Conservation (phyloP, 768 basidiomycete species). For the Russula ochroleuca region DNA sequence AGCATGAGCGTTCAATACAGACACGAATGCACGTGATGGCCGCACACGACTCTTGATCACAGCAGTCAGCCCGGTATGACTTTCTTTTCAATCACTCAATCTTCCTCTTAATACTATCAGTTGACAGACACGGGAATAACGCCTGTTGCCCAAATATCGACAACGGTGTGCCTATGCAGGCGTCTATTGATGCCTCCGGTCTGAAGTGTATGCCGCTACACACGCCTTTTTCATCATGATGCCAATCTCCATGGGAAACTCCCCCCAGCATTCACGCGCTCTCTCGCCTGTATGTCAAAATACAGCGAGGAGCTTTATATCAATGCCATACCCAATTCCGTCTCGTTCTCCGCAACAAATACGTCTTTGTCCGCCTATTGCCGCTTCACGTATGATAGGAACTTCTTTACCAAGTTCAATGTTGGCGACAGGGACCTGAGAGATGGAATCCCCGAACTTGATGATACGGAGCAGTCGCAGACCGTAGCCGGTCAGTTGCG, state of each 20-base stretch:
- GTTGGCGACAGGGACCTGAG: constrained; percentile 34
- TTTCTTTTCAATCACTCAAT: background rate
- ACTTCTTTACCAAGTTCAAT: constrained; percentile 68
- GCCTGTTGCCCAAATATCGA: background rate
- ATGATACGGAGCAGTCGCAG: constrained; percentile 38
- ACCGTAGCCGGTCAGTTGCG: constrained; percentile 61
- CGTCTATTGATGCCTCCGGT: constrained; percentile 56
- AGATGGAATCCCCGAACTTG: constrained; percentile 25
- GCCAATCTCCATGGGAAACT: background rate
- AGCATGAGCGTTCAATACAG: background rate
- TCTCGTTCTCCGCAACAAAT: constrained; percentile 72
- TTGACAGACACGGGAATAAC: background rate
- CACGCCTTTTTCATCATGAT: constrained; percentile 9
- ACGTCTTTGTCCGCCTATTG: constrained; percentile 79
- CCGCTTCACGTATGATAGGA: constrained; percentile 62
- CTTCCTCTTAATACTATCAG: background rate
- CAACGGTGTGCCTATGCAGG: constrained; percentile 49
- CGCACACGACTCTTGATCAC: background rate
- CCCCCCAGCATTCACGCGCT: constrained; percentile 64
- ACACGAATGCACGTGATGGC: constrained; percentile 4
- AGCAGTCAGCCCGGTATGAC: background rate
- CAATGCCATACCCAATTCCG: constrained; percentile 53
- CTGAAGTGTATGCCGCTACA: constrained; percentile 42
- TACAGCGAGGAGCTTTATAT: constrained; percentile 80
- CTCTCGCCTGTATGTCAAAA: constrained; percentile 69